These are phyloP conservation scores for Chaetoscypha palmicola DNA, from an alignment of 2,329 filamentous ascomycete genomes.

Conservation along the genomic window DNA sequence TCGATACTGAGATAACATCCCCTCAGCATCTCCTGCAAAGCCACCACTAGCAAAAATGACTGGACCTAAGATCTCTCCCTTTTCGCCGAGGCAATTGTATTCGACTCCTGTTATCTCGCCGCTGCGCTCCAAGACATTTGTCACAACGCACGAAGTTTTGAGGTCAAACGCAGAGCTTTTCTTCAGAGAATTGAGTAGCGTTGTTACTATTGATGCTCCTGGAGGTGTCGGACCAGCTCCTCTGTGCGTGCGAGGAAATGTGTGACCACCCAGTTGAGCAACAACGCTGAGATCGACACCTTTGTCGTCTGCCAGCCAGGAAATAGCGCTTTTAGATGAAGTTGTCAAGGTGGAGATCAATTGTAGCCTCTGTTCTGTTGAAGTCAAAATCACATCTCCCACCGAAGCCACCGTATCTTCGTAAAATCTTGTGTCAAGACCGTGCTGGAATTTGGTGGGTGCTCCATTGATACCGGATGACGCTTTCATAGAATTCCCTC, in stretches of 20 bases:
- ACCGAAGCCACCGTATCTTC: constrained; percentile 52
- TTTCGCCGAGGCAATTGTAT: constrained; percentile 33
- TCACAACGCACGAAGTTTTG: constrained; percentile 46
- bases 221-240: constrained; percentile 49
- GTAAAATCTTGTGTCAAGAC: constrained; percentile 39
- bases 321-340: constrained; percentile 42
- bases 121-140: constrained; percentile 36
- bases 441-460: constrained; percentile 48
- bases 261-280: constrained; percentile 53
- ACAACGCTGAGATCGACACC: constrained; percentile 53
- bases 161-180: constrained; percentile 44
- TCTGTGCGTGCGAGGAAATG: constrained; percentile 48
- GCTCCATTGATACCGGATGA: constrained; percentile 61
- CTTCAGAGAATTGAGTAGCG: constrained; percentile 45
- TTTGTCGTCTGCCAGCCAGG: constrained; percentile 50
- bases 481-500: constrained; percentile 60
- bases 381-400: constrained; percentile 31
- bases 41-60: constrained; percentile 56
- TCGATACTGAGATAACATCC: constrained; percentile 48
- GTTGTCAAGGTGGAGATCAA: constrained; percentile 44
- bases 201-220: constrained; percentile 50
- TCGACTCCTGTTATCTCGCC: constrained; percentile 44
- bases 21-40: constrained; percentile 54
- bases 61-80: constrained; percentile 38
- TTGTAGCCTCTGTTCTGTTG: constrained; percentile 30